phyloP scores from a whole-genome alignment of 164 flowering plant species.

The Sextonia rubra region DNA sequence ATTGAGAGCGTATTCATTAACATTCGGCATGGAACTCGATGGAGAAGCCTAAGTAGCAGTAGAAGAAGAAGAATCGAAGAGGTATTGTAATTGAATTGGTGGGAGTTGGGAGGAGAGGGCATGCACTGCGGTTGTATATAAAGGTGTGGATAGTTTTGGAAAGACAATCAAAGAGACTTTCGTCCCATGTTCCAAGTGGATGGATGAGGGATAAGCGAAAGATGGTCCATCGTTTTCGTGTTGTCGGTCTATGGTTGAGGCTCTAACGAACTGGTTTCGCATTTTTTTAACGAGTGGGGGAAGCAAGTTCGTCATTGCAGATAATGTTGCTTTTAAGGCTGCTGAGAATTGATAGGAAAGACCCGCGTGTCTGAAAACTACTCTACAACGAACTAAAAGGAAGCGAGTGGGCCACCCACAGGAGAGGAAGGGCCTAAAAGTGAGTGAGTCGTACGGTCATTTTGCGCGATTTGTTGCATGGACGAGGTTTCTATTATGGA shows the following conservation, averaged over 20 bases:
- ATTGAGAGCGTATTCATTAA: conserved; percentile 25
- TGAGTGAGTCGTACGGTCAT: no score
- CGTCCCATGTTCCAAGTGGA: neutral
- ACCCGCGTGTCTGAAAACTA: no score
- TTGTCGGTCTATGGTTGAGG: neutral
- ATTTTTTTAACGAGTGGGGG: no score
- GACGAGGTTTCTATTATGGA: no score
- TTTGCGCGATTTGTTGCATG: no score
- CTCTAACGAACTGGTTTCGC: neutral
- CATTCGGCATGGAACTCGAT: conserved; percentile 23
- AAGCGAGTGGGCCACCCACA: no score
- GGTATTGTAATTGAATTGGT: neutral
- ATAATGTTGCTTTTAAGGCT: no score
- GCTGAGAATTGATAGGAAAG: no score
- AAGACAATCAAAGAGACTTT: neutral
- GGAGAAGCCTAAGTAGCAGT: neutral
- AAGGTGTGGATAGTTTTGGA: neutral
- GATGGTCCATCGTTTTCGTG: neutral
- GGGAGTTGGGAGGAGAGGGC: neutral
- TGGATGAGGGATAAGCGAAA: neutral
- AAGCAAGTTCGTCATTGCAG: no score
- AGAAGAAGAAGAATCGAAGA: neutral
- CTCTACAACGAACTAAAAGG: no score
- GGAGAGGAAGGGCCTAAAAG: no score
- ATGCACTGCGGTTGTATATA: neutral